phyloP scores from a whole-genome alignment of 257 asterid species.

The Handroanthus guayacan region DNA sequence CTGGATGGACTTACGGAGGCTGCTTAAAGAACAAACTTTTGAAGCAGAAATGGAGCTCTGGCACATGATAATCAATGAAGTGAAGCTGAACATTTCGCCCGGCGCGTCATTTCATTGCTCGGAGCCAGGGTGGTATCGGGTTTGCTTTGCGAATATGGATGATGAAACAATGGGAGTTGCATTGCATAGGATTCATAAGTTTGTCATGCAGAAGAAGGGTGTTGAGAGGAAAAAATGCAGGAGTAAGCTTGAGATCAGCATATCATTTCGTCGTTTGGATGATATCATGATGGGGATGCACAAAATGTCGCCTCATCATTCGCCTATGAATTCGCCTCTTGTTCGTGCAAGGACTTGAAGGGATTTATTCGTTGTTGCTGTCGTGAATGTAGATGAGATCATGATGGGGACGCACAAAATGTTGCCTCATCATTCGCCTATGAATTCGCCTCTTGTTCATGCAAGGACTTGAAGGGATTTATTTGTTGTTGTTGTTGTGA shows the following conservation, averaged over 20 bases:
- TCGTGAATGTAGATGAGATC: constrained; percentile 47
- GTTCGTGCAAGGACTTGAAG: constrained; percentile 66
- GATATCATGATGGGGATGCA: constrained; percentile 54
- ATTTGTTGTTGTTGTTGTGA: too few relatives aligned
- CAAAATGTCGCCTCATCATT: constrained; percentile 69
- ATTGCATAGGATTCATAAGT: constrained; percentile 55
- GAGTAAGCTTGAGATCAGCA: constrained; percentile 69
- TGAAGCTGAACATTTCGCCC: constrained; percentile 79
- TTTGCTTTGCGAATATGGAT: constrained; percentile 86
- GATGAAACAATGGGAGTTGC: constrained; percentile 65
- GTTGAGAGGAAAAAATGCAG: constrained; percentile 55
- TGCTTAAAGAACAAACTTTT: constrained; percentile 52
- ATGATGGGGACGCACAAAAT: constrained; percentile 40
- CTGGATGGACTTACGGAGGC: constrained; percentile 75
- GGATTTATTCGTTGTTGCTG: too few relatives aligned
- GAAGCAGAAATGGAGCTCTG: constrained; percentile 74
- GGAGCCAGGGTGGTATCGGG: constrained; percentile 90
- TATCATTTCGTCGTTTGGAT: constrained; percentile 70
- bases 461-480: constrained; percentile 51
- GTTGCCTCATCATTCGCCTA: constrained; percentile 76
- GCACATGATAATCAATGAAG: constrained; percentile 66
- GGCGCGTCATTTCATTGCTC: constrained; percentile 81
- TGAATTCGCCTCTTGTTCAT: constrained; percentile 83
- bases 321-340: constrained; percentile 86
- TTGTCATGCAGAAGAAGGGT: constrained; percentile 51